Percentiles rank a stretch among this genome's conserved stretches.
phyloP scores from a whole-genome alignment of 805 yeast species.

The Candida arabinofermentans region DNA sequence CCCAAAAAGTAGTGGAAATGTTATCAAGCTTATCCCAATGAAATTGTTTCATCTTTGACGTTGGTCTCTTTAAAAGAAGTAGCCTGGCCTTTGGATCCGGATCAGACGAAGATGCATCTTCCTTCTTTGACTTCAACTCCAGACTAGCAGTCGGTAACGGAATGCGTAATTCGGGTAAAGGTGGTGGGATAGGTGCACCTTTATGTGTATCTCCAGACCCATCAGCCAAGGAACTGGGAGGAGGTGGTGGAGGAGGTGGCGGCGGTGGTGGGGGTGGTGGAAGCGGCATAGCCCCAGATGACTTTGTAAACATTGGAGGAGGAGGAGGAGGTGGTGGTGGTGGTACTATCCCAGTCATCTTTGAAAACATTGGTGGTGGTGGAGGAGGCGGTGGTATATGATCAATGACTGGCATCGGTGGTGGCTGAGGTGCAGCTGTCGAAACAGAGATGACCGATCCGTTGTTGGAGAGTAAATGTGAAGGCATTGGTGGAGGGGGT shows the following conservation, averaged over 20 bases:
- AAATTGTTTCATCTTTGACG: conserved; percentile 60
- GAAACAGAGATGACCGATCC: no score
- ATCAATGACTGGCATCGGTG: no score
- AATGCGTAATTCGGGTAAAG: neutral
- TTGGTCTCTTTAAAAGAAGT: conserved; percentile 15
- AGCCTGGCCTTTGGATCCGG: conserved; percentile 2
- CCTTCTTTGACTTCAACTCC: neutral
- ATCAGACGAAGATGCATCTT: neutral
- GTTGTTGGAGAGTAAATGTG: no score
- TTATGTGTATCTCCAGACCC: no score
- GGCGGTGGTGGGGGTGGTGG: neutral
- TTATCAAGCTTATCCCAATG: conserved; percentile 77
- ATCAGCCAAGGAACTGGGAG: no score
- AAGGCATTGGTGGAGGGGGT: no score
- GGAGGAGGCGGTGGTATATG: conserved; percentile 7
- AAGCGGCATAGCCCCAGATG: neutral
- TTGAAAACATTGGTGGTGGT: conserved; percentile 29
- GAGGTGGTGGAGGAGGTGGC: conserved; percentile 5
- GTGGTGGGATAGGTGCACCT: neutral
- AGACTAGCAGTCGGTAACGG: neutral
- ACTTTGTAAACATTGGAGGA: conserved; percentile 4
- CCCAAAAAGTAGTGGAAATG: conserved; percentile 64
- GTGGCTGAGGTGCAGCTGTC: no score
- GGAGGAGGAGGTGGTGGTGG: conserved; percentile 5
- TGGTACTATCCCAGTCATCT: conserved; percentile 18